A percentile compares a stretch with the other conserved stretches of the same genome.
Conservation (phyloP, 306 rosid species). For the Begonia loranthoides region DNA sequence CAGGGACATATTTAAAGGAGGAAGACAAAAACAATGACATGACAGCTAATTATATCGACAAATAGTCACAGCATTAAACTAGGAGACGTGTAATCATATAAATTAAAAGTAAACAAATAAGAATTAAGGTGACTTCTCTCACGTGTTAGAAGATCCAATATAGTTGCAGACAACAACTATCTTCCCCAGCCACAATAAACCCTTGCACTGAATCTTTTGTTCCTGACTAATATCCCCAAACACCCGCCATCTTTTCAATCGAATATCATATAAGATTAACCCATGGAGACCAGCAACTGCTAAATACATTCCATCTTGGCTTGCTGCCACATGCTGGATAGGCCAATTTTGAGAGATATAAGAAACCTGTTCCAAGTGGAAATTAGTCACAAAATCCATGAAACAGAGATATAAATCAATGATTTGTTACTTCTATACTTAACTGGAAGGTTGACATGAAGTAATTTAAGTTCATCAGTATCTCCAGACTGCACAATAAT, state of each 20-base stretch:
- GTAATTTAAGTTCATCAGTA: conserved; percentile 90
- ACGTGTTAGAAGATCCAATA: conserved; percentile 68
- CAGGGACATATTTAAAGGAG: too few species aligned
- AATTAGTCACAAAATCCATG: conserved; percentile 16
- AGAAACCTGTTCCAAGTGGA: conserved; percentile 53
- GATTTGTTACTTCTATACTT: conserved; percentile 26
- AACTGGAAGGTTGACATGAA: conserved; percentile 94
- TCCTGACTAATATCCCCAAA: conserved; percentile 95
- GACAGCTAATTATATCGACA: too few species aligned
- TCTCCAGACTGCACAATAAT: conserved; percentile 93
- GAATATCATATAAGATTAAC: conserved; percentile 79
- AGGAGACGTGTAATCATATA: too few species aligned
- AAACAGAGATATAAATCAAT: conserved; percentile 6
- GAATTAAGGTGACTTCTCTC: conserved; percentile 17
- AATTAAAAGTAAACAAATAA: too few species aligned
- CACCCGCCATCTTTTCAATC: conserved; percentile 78
- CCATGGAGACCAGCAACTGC: conserved; percentile 94
- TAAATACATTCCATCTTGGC: conserved; percentile 87
- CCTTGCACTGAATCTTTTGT: conserved; percentile 86
- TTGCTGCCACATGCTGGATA: conserved; percentile 89
- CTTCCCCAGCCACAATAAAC: conserved; percentile 97
- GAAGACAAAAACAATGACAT: too few species aligned
- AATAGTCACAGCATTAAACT: too few species aligned
- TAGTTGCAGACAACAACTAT: conserved; percentile 95
- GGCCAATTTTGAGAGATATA: conserved; percentile 99